Evolutionary conservation across 345 rosid species (phyloP).

Genomic region (Laguncularia racemosa): DNA sequence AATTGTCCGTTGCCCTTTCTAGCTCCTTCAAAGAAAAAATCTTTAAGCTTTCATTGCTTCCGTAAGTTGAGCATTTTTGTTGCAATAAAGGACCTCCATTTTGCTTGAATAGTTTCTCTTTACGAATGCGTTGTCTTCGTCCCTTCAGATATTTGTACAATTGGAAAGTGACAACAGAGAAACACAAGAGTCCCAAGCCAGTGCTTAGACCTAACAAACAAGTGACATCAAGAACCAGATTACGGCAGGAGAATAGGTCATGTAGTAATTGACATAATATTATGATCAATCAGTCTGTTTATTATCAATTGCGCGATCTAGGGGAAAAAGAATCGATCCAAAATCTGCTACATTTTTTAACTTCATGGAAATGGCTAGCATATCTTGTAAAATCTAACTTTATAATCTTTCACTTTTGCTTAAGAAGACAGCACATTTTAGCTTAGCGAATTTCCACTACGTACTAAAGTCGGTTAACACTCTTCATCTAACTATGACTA

Average conservation of each 20-base stretch:
- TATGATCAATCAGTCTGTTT: neutral
- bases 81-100: conserved; percentile 18
- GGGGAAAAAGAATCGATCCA: neutral
- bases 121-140: conserved; percentile 2
- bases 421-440: neutral
- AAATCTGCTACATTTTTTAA: no score
- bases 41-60: conserved; percentile 9
- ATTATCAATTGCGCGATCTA: neutral
- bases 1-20: conserved; percentile 19
- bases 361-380: no score
- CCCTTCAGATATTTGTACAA: conserved; percentile 6
- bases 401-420: no score
- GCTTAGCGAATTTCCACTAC: no score
- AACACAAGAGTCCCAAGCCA: conserved; percentile 11
- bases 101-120: conserved; percentile 14
- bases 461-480: no score
- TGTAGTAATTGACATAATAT: no score
- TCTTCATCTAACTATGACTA: no score
- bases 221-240: neutral
- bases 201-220: conserved; percentile 11
- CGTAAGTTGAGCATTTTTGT: conserved; percentile 7
- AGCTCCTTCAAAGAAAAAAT: conserved; percentile 16
- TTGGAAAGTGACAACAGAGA: conserved; percentile 7
- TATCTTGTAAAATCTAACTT: no score
- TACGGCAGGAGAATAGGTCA: neutral